Conservation (phyloP, 2,329 filamentous ascomycete genomes). For the Botrytis hyacinthi region DNA sequence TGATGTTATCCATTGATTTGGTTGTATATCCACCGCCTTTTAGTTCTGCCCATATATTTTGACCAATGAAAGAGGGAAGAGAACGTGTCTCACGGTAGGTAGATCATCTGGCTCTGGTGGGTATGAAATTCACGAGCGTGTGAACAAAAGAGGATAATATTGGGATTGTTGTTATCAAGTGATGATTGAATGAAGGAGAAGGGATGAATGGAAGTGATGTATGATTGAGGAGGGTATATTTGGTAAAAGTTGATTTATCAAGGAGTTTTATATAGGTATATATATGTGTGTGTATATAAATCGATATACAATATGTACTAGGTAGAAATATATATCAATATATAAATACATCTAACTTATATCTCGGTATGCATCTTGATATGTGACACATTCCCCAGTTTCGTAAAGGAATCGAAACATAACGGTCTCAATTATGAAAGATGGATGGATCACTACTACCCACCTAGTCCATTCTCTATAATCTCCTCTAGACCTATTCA, state of each 20-base stretch:
- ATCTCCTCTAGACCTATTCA: background rate
- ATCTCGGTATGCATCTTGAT: background rate
- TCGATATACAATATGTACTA: background rate
- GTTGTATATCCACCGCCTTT: background rate
- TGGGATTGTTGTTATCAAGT: background rate
- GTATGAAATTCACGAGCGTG: background rate
- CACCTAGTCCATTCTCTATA: background rate
- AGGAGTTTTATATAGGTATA: background rate
- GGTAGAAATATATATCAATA: background rate
- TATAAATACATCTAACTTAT: background rate
- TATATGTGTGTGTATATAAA: background rate
- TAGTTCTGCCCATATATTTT: background rate
- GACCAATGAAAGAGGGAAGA: conserved; percentile 7
- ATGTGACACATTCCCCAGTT: conserved; percentile 10
- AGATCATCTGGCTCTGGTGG: conserved; percentile 1
- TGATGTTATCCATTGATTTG: conserved; percentile 8
- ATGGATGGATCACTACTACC: background rate
- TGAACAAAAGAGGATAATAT: background rate
- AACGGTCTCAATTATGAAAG: background rate
- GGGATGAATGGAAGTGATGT: background rate
- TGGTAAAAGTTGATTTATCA: background rate
- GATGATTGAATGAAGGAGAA: background rate
- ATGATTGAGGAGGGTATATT: background rate
- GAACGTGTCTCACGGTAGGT: conserved; percentile 15
- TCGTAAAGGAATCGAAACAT: background rate